Evolutionary conservation across 2,329 filamentous ascomycete species (phyloP).

Genomic region (Pseudocercospora fuligena): DNA sequence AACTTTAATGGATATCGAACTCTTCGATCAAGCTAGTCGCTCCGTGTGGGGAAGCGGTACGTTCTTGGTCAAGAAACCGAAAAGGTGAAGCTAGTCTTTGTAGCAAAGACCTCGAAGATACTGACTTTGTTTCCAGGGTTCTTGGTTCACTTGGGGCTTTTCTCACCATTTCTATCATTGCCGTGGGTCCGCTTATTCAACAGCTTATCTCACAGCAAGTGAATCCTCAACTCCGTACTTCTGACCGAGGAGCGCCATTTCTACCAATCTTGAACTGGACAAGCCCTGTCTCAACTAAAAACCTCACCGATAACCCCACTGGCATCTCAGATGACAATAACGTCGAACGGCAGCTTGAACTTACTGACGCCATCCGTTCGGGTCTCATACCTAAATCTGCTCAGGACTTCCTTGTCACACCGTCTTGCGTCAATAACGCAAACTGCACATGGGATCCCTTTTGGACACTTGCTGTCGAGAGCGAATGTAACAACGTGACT

Average conservation of each 20-base stretch:
- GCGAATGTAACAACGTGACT: not conserved
- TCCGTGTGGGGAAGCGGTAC: not conserved
- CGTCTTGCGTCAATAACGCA: not conserved
- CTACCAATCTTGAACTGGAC: not conserved
- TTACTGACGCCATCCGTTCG: not conserved
- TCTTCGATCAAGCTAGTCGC: not conserved
- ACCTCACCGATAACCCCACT: too few species aligned
- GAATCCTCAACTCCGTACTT: not conserved
- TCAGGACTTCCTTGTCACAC: not conserved
- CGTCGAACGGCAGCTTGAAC: not conserved
- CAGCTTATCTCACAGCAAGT: not conserved
- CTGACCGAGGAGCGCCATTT: not conserved
- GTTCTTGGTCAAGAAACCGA: not conserved
- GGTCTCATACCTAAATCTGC: not conserved
- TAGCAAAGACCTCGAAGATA: not conserved
- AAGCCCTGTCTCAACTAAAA: too few species aligned
- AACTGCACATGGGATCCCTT: not conserved
- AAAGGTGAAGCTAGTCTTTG: not conserved
- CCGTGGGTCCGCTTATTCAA: constrained; percentile 1
- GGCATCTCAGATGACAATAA: too few species aligned
- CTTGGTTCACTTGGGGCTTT: constrained; percentile 2
- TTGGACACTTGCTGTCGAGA: not conserved
- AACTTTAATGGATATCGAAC: not conserved
- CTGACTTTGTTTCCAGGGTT: not conserved
- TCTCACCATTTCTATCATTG: not conserved